Percentiles rank a stretch among this genome's conserved stretches.
Conservation (phyloP, 176 grass and related monocot genomes). For the Melocanna baccifera region DNA sequence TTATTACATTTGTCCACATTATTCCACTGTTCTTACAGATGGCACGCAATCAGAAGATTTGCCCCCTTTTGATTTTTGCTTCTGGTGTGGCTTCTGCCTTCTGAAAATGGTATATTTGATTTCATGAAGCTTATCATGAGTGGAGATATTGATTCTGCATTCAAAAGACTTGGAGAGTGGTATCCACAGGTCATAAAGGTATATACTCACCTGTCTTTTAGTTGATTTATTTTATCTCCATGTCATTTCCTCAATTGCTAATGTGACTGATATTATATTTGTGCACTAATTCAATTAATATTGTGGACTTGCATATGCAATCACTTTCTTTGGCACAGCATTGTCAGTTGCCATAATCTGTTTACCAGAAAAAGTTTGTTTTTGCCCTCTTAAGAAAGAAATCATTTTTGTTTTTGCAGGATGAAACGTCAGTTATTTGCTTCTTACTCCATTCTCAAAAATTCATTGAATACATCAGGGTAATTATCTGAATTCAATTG, state of each 20-base stretch:
- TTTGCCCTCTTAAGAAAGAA: slow-evolving; percentile 24
- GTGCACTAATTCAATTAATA: background rate
- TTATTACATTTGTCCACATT: background rate
- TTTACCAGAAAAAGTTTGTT: slow-evolving; percentile 8
- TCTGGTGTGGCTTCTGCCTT: slow-evolving; percentile 22
- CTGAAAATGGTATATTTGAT: slow-evolving; percentile 45
- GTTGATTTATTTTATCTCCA: slow-evolving; percentile 18
- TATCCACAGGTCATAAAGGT: slow-evolving; percentile 92
- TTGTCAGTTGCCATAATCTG: slow-evolving; percentile 6
- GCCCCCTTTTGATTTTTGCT: background rate
- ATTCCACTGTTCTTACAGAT: slow-evolving; percentile 6
- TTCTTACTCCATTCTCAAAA: slow-evolving; percentile 95
- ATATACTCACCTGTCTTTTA: slow-evolving; percentile 3
- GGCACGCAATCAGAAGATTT: background rate
- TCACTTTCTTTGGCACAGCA: background rate
- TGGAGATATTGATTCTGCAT: slow-evolving; percentile 87
- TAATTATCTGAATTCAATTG: slow-evolving; percentile 44
- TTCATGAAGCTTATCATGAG: slow-evolving; percentile 83
- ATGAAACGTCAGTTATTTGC: slow-evolving; percentile 83
- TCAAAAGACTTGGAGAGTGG: slow-evolving; percentile 85
- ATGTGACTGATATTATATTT: background rate
- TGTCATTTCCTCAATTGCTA: background rate
- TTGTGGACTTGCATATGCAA: background rate
- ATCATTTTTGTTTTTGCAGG: slow-evolving; percentile 47
- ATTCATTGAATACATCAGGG: slow-evolving; percentile 93